Evolutionary conservation across 805 yeast species (phyloP).

Genomic region (Kodamaea nitidulidarum): DNA sequence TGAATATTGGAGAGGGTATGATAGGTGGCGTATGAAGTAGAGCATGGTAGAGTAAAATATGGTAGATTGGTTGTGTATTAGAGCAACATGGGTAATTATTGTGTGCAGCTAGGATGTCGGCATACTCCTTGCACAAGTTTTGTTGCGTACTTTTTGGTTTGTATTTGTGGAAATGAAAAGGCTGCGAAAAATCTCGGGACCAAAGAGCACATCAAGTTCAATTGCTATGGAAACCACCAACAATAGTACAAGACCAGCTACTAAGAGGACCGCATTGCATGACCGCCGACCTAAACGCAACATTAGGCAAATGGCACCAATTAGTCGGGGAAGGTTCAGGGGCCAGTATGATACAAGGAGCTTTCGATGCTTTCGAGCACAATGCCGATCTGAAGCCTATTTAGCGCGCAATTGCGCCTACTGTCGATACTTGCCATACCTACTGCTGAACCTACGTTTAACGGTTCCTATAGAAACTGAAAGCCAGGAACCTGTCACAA

Average conservation of each 20-base stretch:
- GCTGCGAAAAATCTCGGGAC: neutral
- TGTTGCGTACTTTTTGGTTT: neutral
- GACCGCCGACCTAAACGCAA: neutral
- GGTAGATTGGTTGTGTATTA: too few relatives aligned
- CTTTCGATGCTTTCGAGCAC: conserved; percentile 15
- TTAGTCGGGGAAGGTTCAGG: conserved; percentile 19
- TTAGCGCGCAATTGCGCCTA: conserved; percentile 4
- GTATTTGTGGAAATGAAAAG: neutral
- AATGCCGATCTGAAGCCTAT: conserved; percentile 3
- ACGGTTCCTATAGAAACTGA: neutral
- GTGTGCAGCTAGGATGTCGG: too few relatives aligned
- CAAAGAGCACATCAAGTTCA: neutral
- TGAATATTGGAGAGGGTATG: too few relatives aligned
- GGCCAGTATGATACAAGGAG: conserved; percentile 23
- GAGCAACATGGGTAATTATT: too few relatives aligned
- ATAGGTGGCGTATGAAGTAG: too few relatives aligned
- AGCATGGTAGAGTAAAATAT: too few relatives aligned
- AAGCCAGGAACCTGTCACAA: neutral
- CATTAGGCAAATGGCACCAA: conserved; percentile 1
- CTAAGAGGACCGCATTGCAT: neutral
- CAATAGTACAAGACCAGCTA: neutral
- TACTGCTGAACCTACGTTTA: conserved; percentile 8
- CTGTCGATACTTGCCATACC: conserved; percentile 10
- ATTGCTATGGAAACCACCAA: neutral
- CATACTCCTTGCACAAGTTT: too few relatives aligned